phyloP scores from a whole-genome alignment of 2,329 filamentous ascomycete genomes.

The Aspergillus puulaauensis region DNA sequence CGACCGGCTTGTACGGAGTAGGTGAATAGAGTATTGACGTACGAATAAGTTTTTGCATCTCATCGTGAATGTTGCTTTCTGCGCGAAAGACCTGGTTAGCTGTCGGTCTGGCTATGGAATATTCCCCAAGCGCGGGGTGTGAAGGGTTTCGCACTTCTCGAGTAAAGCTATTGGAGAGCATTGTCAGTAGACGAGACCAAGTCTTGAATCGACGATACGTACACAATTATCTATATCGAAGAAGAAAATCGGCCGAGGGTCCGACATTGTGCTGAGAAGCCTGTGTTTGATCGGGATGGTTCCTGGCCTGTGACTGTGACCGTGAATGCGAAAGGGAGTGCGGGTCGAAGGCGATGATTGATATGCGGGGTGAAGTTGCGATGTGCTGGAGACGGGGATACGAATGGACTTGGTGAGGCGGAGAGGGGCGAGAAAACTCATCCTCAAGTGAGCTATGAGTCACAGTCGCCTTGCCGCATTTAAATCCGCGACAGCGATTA shows the following conservation, averaged over 20 bases:
- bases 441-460: neutral
- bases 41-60: slow-evolving; percentile 81
- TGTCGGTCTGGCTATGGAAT: no score
- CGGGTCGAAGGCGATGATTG: neutral
- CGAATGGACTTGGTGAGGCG: neutral
- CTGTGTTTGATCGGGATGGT: slow-evolving; percentile 11
- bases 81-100: slow-evolving; percentile 9
- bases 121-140: neutral
- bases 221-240: slow-evolving; percentile 99
- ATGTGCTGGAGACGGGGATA: neutral
- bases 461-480: neutral
- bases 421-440: neutral
- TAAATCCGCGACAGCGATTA: neutral
- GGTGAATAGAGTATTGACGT: slow-evolving; percentile 21
- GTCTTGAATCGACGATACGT: slow-evolving; percentile 31
- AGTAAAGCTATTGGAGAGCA: slow-evolving; percentile 62
- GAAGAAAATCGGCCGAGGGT: slow-evolving; percentile 59
- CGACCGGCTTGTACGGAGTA: neutral
- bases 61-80: slow-evolving; percentile 79
- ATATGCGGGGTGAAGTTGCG: neutral
- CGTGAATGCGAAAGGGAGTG: slow-evolving; percentile 10
- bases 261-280: slow-evolving; percentile 21
- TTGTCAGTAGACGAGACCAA: slow-evolving; percentile 13
- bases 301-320: slow-evolving; percentile 22
- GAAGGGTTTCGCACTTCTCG: slow-evolving; percentile 63